Percentiles rank a stretch among this genome's conserved stretches.
Evolutionary conservation across 495 filamentous ascomycete species (phyloP).

Genomic region (Trichoderma reesei): DNA sequence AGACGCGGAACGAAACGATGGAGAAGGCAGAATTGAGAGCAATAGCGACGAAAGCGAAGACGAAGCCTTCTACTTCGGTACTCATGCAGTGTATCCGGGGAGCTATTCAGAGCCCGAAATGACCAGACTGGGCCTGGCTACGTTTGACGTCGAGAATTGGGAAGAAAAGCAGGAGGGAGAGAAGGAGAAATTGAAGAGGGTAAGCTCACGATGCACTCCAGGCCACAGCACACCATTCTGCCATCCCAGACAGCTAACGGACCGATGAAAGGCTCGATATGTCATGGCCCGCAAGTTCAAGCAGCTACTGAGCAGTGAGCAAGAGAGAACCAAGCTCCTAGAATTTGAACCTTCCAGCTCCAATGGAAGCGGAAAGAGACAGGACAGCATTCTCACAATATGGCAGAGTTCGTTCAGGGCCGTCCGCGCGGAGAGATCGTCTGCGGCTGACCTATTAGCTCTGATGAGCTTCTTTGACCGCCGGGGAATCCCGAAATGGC

Average conservation of each 20-base stretch:
- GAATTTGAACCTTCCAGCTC: slow-evolving; percentile 16
- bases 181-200: background rate
- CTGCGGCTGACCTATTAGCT: slow-evolving; percentile 34
- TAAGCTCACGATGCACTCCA: too few species aligned
- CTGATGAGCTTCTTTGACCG: slow-evolving; percentile 35
- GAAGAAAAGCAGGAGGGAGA: too few species aligned
- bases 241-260: too few species aligned
- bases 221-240: too few species aligned
- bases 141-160: too few species aligned
- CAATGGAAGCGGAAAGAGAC: slow-evolving; percentile 21
- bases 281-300: slow-evolving; percentile 18
- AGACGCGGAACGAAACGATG: too few species aligned
- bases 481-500: slow-evolving; percentile 29
- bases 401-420: slow-evolving; percentile 34
- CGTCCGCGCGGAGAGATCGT: slow-evolving; percentile 26
- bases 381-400: slow-evolving; percentile 25
- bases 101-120: background rate
- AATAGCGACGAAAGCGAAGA: too few species aligned
- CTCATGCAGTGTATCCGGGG: background rate
- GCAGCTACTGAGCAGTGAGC: slow-evolving; percentile 20
- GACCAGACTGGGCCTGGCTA: too few species aligned
- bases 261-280: background rate
- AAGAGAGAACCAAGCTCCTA: slow-evolving; percentile 19
- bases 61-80: too few species aligned
- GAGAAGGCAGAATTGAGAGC: too few species aligned